Conservation (phyloP, 805 yeast genomes). For the Lachancea waltii region DNA sequence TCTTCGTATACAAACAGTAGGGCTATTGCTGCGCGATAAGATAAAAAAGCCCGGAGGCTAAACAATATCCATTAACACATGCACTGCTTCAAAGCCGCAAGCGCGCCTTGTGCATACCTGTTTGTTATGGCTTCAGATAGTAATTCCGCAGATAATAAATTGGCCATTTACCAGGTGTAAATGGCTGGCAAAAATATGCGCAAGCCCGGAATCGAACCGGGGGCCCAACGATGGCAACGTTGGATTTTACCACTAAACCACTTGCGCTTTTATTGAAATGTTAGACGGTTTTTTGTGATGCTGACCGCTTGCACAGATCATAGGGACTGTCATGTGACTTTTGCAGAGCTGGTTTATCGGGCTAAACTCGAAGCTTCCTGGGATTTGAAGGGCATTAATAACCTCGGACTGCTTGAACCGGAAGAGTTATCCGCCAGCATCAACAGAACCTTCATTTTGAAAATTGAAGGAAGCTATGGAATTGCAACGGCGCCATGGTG, state of each 20-base stretch:
- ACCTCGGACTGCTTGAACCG: too few relatives aligned
- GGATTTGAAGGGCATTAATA: too few relatives aligned
- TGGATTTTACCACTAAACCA: constrained; percentile 29
- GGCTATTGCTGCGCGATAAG: neutral
- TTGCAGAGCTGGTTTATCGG: neutral
- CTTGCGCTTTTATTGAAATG: constrained; percentile 11
- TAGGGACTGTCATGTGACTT: neutral
- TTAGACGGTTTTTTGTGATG: too few relatives aligned
- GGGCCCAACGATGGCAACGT: constrained; percentile 30
- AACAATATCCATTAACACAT: too few relatives aligned
- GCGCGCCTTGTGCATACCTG: too few relatives aligned
- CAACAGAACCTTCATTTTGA: too few relatives aligned
- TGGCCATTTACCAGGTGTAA: neutral
- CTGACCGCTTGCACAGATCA: too few relatives aligned
- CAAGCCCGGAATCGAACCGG: constrained; percentile 31
- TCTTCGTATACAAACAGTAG: neutral
- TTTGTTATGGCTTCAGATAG: neutral
- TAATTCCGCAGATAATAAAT: neutral
- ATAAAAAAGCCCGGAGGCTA: too few relatives aligned
- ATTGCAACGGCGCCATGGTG: constrained; percentile 40
- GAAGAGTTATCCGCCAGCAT: too few relatives aligned
- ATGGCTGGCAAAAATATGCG: constrained; percentile 14
- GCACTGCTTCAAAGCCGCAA: too few relatives aligned
- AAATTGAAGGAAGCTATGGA: constrained; percentile 1
- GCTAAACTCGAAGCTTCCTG: neutral